Evolutionary conservation across 139 green algal species (phyloP), one percentile per base, ranked within the genome.

Genomic region (Chlorella sp.): DNA sequence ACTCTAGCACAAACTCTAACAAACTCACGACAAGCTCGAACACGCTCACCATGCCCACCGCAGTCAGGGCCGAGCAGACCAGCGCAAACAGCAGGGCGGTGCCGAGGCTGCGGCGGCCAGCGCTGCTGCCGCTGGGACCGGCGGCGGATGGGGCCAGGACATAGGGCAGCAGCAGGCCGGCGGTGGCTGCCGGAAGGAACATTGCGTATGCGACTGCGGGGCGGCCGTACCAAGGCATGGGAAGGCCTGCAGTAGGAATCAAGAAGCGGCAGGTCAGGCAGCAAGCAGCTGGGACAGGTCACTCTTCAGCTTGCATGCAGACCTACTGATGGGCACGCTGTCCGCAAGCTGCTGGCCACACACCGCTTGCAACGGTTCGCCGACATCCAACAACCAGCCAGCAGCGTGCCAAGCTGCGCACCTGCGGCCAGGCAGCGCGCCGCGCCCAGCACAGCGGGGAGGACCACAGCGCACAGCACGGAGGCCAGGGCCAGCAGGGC

Each of bases 141-240:
- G 13, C 51, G 43, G 43, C 34, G 20, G 76, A 11, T 0, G 76
- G 58, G 26, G 24, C 16, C n/a, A 69, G 58, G 20, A 68, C 51
- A 81, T 91, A 92, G 2, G 92, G 92, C 46, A 91, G 38, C 68
- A 95, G 82, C 41, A 88, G 82, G 4, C 86, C 92, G 9, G 83
- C 87, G 17, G 89, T 16, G 4, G 87, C 90, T 7, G 89, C 83
- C 9, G 93, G 93, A 2, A 94, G 41, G 78, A 88, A 94, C 19
- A 91, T 90, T 51, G 56, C 20, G 67, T 86, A 87, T 2, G 83
- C 92, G 20, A 88, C 13, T 44, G 68, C 67, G 41, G 87, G 85
- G 32, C 90, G 85, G 22, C 89, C 81, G 80, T 90, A 95, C 92
- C 92, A 95, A 0, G 84, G 65, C 84, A 95, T 92, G 7, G 90